Evolutionary conservation across 2,329 filamentous ascomycete species (phyloP), one percentile per base, ranked within the genome.

Genomic region (Plenodomus tracheiphilus): DNA sequence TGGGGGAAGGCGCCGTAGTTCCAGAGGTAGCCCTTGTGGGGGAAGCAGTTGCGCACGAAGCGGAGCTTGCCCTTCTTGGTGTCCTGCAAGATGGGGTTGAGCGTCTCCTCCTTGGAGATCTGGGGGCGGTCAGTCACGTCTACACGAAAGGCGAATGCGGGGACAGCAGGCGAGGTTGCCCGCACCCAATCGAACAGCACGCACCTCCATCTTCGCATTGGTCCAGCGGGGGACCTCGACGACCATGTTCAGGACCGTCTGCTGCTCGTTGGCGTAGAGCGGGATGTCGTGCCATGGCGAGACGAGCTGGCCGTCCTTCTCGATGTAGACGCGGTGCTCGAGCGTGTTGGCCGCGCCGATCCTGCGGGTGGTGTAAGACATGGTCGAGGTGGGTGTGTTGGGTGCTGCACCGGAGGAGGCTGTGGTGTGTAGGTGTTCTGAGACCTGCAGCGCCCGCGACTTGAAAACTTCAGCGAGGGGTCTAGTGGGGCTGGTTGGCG

Each of bases 1-100:
- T 94, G 91, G 69, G 94, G 94, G 87, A 99, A 97, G 77, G 92
- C 92, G 81, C 94, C 94, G 80, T 99, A 99, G 86, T 99, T 99
- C 94, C 94, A 99, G 69, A 99, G 90, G 80, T 99, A 99, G 64
- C 94, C 94, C 86, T 99, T 97, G 88, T 99, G 94, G 69, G 94
- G 94, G 85, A 99, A 99, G 87, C 94, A 99, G 88, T 99, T 99
- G 81, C 94, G 91, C 75, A 99, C 94, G 76, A 88, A 99, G 73
- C 94, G 90, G 70, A 97, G 91, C 85, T 97, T 97, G 85, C 93
- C 94, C 85, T 99, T 97, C 89, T 99, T 97, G 77, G 86, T 85
- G 77, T 99, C 94, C 83, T 99, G 94, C 87, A 97, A 97, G 83
- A 97, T 96, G 74, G 93, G 93, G 84, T 97, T 97, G 75, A 97